Base-by-base conservation (phyloP, 257 asterid genomes). In the Solanum phureja region DNA sequence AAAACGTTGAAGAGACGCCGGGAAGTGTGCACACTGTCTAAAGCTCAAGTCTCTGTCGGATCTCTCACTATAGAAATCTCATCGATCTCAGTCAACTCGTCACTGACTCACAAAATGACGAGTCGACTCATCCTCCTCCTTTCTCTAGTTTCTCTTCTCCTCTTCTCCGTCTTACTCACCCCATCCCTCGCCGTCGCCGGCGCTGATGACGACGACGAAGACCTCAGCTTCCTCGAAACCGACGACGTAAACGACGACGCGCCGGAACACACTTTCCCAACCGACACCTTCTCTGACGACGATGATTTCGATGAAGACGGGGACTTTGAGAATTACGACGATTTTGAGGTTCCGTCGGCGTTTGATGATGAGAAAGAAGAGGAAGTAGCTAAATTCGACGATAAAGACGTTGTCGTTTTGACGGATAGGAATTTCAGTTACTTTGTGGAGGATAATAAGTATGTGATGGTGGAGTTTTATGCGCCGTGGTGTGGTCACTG, bases 401-500 rank as follows among this genome's bases (percentile, higher is more conserved):
- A 96, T 89, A 91, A 92, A n/a, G 96, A 95, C 88, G 99, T 96
- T 56, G 93, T 92, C 62, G 94, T 95, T 16, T 91, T 96, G 91
- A 89, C 87, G 86, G 94, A 91, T 34, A 84, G 94, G 34, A 96
- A 96, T 84, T 96, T 96, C 89, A 95, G 90, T 60, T 98, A 94
- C 23, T 94, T 94, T 87, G 82, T 95, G 0, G 94, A 89, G 92
- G 91, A 86, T 37, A 94, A 95, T 87, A 92, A 90, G 91, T 96
- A 90, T 86, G 98, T 93, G 88, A 92, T 96, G 98, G 98, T 96
- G 91, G 98, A 96, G 84, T 96, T 96, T 87, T 96, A 96, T 90
- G 98, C 98, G 56, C 98, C 98, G 86, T 96, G 99, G 99, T 95
- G 99, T 89, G 98, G 98, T 8, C 98, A 95, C 79, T 95, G 98